phyloP scores from a whole-genome alignment of 495 filamentous ascomycete species.

The Penicillium daleae region DNA sequence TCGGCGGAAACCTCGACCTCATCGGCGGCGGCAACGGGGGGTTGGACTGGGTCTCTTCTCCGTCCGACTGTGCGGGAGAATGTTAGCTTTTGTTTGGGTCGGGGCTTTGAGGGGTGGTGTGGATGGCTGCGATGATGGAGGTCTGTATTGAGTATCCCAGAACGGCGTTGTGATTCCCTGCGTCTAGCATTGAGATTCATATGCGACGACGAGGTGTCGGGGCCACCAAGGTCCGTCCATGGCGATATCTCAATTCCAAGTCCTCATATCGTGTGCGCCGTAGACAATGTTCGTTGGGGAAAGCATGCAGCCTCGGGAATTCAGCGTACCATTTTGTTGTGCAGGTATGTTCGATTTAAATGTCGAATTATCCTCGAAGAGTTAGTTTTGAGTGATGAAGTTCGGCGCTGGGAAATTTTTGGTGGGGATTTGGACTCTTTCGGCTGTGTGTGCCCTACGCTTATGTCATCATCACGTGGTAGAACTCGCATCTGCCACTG shows the following conservation, averaged over 20 bases:
- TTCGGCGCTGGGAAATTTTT: conserved; percentile 32
- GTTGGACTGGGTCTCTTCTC: conserved; percentile 83
- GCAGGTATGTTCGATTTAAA: conserved; percentile 36
- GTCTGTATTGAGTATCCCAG: background rate
- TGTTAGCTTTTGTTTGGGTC: conserved; percentile 4
- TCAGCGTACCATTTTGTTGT: conserved; percentile 50
- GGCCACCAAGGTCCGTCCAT: background rate
- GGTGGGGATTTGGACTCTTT: conserved; percentile 33
- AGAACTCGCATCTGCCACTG: background rate
- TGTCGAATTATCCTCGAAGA: conserved; percentile 72
- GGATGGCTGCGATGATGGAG: background rate
- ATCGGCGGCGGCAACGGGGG: conserved; percentile 72
- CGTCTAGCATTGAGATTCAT: background rate
- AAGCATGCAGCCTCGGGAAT: background rate
- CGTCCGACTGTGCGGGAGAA: conserved; percentile 63
- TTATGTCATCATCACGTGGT: conserved; percentile 37
- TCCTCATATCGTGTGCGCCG: conserved; percentile 14
- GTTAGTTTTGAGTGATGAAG: conserved; percentile 37
- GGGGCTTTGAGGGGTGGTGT: background rate
- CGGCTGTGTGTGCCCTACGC: conserved; percentile 49
- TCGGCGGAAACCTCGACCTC: conserved; percentile 93
- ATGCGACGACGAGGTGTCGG: conserved; percentile 4
- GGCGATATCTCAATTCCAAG: conserved; percentile 11
- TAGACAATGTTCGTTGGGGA: background rate
- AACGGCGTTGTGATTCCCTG: background rate